These are phyloP conservation scores for Sugiyamaella japonica DNA, from an alignment of 1,139 yeast species.

Conservation along the genomic window DNA sequence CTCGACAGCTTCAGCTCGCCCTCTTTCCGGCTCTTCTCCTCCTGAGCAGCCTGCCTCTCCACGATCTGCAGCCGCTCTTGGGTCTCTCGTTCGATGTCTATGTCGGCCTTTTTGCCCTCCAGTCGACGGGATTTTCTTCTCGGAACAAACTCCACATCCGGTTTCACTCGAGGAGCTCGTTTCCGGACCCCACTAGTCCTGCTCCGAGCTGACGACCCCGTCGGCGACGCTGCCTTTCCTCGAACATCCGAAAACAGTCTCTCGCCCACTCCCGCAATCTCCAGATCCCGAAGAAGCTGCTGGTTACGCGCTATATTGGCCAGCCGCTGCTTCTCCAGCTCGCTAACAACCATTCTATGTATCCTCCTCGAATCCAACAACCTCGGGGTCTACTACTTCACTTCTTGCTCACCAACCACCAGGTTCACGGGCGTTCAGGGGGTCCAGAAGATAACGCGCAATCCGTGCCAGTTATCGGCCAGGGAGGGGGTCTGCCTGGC, in stretches of 20 bases:
- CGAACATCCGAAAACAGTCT: slow-evolving; percentile 31
- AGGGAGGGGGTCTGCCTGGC: no score
- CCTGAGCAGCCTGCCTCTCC: slow-evolving; percentile 34
- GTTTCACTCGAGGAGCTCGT: slow-evolving; percentile 16
- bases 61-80: slow-evolving; percentile 37
- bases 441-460: no score
- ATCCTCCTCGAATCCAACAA: no score
- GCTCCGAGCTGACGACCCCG: slow-evolving; percentile 6
- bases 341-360: slow-evolving; percentile 18
- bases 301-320: slow-evolving; percentile 34
- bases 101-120: slow-evolving; percentile 39
- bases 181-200: slow-evolving; percentile 9
- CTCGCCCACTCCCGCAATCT: slow-evolving; percentile 34
- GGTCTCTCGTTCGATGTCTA: slow-evolving; percentile 24
- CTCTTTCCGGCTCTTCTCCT: slow-evolving; percentile 33
- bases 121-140: slow-evolving; percentile 40
- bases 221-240: slow-evolving; percentile 13
- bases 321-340: slow-evolving; percentile 34
- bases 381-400: no score
- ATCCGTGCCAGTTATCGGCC: no score
- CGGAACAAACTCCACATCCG: slow-evolving; percentile 27
- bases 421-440: no score
- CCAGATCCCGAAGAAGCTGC: slow-evolving; percentile 34
- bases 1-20: slow-evolving; percentile 41
- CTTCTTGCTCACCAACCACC: no score